Evolutionary conservation across 2,329 filamentous ascomycete genomes (phyloP).

Genomic region (Tolypocladium endophyticum): DNA sequence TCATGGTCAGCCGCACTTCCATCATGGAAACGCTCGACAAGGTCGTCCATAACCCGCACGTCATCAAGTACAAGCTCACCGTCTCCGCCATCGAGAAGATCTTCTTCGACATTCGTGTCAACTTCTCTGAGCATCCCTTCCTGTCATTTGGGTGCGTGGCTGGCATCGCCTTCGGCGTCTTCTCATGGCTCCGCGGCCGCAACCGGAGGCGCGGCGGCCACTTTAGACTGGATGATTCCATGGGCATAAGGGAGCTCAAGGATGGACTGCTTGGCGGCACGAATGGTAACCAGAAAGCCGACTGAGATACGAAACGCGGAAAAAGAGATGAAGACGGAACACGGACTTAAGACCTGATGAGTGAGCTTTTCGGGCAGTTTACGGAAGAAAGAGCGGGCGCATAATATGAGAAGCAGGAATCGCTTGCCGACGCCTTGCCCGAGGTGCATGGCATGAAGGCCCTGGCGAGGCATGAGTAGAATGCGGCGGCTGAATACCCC

Average conservation of each 20-base stretch:
- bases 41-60: slow-evolving; percentile 56
- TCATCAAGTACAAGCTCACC: slow-evolving; percentile 69
- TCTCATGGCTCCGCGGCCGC: slow-evolving; percentile 44
- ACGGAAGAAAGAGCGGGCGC: background rate
- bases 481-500: background rate
- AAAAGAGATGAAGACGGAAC: background rate
- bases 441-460: background rate
- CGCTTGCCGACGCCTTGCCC: background rate
- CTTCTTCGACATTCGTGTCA: slow-evolving; percentile 54
- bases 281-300: slow-evolving; percentile 23
- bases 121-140: slow-evolving; percentile 49
- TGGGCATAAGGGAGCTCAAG: slow-evolving; percentile 43
- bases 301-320: slow-evolving; percentile 10
- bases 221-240: slow-evolving; percentile 51
- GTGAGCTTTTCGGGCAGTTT: background rate
- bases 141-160: slow-evolving; percentile 47
- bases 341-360: background rate
- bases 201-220: slow-evolving; percentile 45
- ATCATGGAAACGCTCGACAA: slow-evolving; percentile 80
- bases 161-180: slow-evolving; percentile 41
- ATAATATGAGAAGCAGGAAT: background rate
- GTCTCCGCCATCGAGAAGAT: slow-evolving; percentile 61
- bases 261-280: slow-evolving; percentile 51
- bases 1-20: slow-evolving; percentile 78
- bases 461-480: background rate